A percentile compares a stretch with the other conserved stretches of the same genome.
Conservation (phyloP, 2,329 filamentous ascomycete species). For the Xylariales sp. region DNA sequence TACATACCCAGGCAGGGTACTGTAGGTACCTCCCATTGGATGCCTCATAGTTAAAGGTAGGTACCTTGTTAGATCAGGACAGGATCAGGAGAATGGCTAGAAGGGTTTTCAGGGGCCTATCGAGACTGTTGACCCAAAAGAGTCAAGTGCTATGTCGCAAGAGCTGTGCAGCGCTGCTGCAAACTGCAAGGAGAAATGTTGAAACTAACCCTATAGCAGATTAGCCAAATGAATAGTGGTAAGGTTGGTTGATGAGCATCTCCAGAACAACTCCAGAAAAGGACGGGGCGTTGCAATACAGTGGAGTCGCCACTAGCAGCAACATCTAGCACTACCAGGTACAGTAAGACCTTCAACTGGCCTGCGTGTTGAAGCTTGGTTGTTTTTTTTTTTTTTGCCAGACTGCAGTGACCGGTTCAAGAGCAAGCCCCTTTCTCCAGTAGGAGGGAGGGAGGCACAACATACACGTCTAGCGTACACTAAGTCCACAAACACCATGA, state of each 20-base stretch:
- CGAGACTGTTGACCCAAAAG: constrained; percentile 18
- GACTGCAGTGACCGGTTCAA: not conserved
- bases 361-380: constrained; percentile 8
- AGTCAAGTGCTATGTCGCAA: constrained; percentile 31
- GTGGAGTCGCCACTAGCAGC: not conserved
- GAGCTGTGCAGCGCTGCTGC: constrained; percentile 20
- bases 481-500: no score
- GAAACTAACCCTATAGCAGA: constrained; percentile 10
- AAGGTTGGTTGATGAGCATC: constrained; percentile 5
- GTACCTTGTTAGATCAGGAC: not conserved
- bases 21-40: no score
- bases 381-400: not conserved
- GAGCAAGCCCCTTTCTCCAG: not conserved
- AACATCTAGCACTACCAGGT: not conserved
- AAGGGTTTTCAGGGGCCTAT: constrained; percentile 23
- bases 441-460: no score
- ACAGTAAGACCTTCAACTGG: constrained; percentile 6
- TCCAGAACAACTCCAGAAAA: constrained; percentile 21
- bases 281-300: constrained; percentile 6
- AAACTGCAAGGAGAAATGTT: constrained; percentile 27
- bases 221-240: constrained; percentile 33
- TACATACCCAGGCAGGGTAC: no score
- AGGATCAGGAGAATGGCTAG: constrained; percentile 22
- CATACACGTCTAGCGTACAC: no score
- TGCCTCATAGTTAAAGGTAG: no score